A percentile compares a stretch with the other conserved stretches of the same genome.
Conservation (phyloP, 2,329 filamentous ascomycete genomes). For the Monilinia vaccinii-corymbosi region DNA sequence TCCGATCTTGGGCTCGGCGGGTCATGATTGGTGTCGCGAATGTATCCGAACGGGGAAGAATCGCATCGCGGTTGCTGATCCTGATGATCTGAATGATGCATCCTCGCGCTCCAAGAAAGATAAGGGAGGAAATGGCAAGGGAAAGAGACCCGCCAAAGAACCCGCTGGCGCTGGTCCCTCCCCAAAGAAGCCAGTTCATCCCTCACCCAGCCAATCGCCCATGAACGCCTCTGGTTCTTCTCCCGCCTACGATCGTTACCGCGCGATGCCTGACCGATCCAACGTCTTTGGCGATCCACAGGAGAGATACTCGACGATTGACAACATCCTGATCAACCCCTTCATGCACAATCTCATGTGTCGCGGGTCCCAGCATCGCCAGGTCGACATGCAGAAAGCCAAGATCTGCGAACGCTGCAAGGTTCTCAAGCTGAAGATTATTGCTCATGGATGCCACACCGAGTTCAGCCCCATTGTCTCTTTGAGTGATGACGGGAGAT, state of each 20-base stretch:
- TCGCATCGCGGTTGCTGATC: neutral
- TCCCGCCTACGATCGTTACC: neutral
- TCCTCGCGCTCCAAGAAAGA: neutral
- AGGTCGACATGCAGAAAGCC: neutral
- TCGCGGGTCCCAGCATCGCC: neutral
- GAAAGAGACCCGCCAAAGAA: neutral
- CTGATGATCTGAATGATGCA: neutral
- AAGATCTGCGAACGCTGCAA: constrained; percentile 2
- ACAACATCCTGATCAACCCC: neutral
- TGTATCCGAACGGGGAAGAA: neutral
- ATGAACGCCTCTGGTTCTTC: neutral
- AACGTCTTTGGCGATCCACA: neutral
- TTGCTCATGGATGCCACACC: neutral
- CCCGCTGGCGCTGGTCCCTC: neutral
- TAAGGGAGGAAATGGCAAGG: neutral
- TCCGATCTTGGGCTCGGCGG: neutral
- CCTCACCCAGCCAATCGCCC: neutral
- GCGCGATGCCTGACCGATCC: neutral
- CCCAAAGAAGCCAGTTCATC: neutral
- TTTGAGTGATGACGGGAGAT: neutral
- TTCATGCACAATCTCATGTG: constrained; percentile 9
- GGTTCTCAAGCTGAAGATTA: neutral
- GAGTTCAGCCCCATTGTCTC: neutral
- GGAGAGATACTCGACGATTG: neutral
- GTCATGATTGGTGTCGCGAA: neutral